Percentiles rank a stretch among this genome's conserved stretches.
These are phyloP conservation scores for Sarocladiaceae sp. DNA, from an alignment of 2,329 filamentous ascomycete species.

Conservation along the genomic window DNA sequence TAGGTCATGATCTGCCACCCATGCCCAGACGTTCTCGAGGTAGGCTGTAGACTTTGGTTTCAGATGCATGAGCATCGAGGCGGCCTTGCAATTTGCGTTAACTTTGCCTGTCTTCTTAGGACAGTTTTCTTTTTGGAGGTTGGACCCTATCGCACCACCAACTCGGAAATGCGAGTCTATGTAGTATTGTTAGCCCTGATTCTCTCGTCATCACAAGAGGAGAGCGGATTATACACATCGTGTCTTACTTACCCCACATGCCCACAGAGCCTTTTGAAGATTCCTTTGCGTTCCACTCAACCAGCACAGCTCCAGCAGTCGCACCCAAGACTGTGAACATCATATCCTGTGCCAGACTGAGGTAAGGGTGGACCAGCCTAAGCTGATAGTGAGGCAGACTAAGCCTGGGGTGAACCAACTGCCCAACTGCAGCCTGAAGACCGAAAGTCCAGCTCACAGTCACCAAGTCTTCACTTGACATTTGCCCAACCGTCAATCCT, in stretches of 20 bases:
- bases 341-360: too few relatives aligned
- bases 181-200: not conserved
- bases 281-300: slow-evolving; percentile 40
- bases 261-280: slow-evolving; percentile 33
- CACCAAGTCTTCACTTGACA: too few relatives aligned
- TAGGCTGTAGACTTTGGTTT: slow-evolving; percentile 40
- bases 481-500: too few relatives aligned
- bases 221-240: slow-evolving; percentile 19
- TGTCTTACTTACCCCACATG: too few relatives aligned
- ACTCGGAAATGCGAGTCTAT: slow-evolving; percentile 44
- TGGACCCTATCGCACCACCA: slow-evolving; percentile 23
- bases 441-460: too few relatives aligned
- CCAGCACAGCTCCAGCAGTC: slow-evolving; percentile 32
- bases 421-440: too few relatives aligned
- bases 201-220: not conserved
- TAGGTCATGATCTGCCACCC: slow-evolving; percentile 61
- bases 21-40: slow-evolving; percentile 35
- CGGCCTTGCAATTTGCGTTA: slow-evolving; percentile 52
- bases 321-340: slow-evolving; percentile 45
- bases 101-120: slow-evolving; percentile 15
- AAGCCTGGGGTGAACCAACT: too few relatives aligned
- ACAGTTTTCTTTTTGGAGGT: slow-evolving; percentile 17
- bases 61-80: slow-evolving; percentile 49
- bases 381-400: too few relatives aligned
- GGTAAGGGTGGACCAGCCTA: too few relatives aligned